Percentiles rank a stretch among this genome's conserved stretches.
Conservation (phyloP, 495 filamentous ascomycete species). For the Rusavskia elegans region DNA sequence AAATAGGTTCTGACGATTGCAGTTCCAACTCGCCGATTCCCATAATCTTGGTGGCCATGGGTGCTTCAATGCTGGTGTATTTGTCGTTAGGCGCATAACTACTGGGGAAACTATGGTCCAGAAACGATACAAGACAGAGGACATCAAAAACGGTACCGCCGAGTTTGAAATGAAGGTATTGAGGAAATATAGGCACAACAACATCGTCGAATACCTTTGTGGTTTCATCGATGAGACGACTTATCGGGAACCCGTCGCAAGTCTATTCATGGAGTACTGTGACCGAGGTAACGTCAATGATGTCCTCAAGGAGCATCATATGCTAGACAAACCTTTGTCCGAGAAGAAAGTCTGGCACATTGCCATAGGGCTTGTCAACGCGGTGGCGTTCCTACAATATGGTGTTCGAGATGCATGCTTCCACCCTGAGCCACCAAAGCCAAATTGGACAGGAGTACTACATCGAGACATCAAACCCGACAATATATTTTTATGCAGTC, state of each 20-base stretch:
- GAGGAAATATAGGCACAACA: slow-evolving; percentile 1
- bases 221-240: slow-evolving; percentile 1
- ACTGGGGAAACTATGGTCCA: not conserved
- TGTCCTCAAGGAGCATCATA: not conserved
- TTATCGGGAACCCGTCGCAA: not conserved
- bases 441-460: slow-evolving; percentile 3
- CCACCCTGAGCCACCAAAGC: slow-evolving; percentile 2
- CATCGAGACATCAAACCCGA: not conserved
- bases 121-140: not conserved
- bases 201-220: slow-evolving; percentile 7
- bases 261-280: slow-evolving; percentile 11
- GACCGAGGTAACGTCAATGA: slow-evolving; percentile 5
- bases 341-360: slow-evolving; percentile 8
- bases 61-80: not conserved
- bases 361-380: slow-evolving; percentile 4
- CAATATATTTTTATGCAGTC: slow-evolving; percentile 2
- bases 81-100: not conserved
- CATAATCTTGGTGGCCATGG: not conserved
- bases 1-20: too few species aligned
- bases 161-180: slow-evolving; percentile 6
- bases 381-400: slow-evolving; percentile 8
- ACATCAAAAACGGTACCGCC: not conserved
- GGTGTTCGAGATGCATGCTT: slow-evolving; percentile 1
- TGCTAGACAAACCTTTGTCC: not conserved
- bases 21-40: not conserved